Evolutionary conservation across 225 moss, liverwort and hornwort genomes (phyloP), one percentile per base, ranked within the genome.

Genomic region (Ulota crispa): DNA sequence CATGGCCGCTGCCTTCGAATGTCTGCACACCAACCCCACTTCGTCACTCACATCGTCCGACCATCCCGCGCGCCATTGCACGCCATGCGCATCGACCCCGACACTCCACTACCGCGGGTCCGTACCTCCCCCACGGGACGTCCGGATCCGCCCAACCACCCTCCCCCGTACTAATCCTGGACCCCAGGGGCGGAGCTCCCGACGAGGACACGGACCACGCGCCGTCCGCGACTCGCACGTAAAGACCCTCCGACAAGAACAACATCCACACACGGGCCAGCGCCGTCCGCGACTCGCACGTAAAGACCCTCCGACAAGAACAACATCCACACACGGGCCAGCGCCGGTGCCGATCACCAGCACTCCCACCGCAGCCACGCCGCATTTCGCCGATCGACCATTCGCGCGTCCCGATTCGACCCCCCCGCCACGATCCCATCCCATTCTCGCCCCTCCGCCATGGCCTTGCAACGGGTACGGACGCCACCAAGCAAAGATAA

Each of bases 1-100:
- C 89, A 89, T 89, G 68, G 15, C 55, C 3, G 66, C 34, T 28
- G 76, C 2, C 77, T 2, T 1, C 18, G 19, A 11, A 55, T 12
- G 19, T 0, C 86, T 78, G 39, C 78, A 78, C 62, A 7, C 1
- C 8, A 36, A 24, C 0, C 4, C 77, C 36, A 21, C 10, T 0
- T 1, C 30, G 13, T 1, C 3, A 37, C 10, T 61, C 31, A 32
- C 43, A 4, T 21, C 23, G 34, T 20, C 50, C 50, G 5, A 50
- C 18, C 18, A 18, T 18, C 12, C 10, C 2, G 12, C 52, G 3
- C 57, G n/a, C 2, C n/a, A 57, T 24, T 57, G n/a, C 57, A n/a
- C 57, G n/a, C 57, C 4, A 20, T 10, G 7, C 65, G 37, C 7
- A 19, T 37, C 65, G 2, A 64, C 4, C 4, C 4, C 30, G 18